These are phyloP conservation scores for Jasminum sambac DNA, from an alignment of 257 asterid genomes.

Conservation along the genomic window DNA sequence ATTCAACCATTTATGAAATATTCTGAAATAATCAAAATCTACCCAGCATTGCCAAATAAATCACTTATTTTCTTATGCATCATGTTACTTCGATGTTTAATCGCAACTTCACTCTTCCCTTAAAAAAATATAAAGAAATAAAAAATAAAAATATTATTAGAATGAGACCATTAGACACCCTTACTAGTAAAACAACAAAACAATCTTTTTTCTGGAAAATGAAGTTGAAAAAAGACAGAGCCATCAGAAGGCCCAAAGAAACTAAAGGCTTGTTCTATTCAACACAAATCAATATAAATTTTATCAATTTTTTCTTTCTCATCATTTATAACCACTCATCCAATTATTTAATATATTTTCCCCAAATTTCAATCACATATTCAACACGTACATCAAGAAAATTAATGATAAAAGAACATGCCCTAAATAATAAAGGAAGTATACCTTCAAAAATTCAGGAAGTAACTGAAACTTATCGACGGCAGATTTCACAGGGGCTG, in stretches of 20 bases:
- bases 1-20: not conserved
- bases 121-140: not conserved
- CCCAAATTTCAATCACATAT: too few relatives aligned
- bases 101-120: not conserved
- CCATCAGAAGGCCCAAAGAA: not conserved
- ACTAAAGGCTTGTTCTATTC: too few relatives aligned
- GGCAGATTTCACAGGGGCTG: slow-evolving; percentile 61
- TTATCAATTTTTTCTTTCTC: too few relatives aligned
- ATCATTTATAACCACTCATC: too few relatives aligned
- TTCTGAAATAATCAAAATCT: not conserved
- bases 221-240: not conserved
- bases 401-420: too few relatives aligned
- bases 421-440: not conserved
- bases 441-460: slow-evolving; percentile 83
- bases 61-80: not conserved
- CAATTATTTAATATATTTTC: too few relatives aligned
- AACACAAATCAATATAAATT: too few relatives aligned
- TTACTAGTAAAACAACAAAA: not conserved
- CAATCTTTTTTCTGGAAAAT: not conserved
- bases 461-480: slow-evolving; percentile 78
- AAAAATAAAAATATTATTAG: not conserved
- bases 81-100: not conserved
- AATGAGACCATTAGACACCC: slow-evolving; percentile 4
- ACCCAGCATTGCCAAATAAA: too few relatives aligned
- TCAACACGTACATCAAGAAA: too few relatives aligned